Conservation (phyloP, 768 basidiomycete genomes). For the Kwoniella heveanensis region DNA sequence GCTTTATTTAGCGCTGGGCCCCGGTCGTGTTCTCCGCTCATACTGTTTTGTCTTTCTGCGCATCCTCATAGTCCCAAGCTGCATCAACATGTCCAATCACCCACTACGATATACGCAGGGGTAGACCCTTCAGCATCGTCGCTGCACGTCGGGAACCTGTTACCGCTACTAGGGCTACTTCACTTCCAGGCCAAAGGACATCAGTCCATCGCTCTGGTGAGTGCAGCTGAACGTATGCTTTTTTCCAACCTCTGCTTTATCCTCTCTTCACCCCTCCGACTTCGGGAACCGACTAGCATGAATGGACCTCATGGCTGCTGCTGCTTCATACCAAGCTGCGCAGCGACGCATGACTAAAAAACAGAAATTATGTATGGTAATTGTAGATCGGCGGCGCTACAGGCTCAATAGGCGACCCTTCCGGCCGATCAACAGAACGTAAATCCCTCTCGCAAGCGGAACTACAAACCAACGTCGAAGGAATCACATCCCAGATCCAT, state of each 20-base stretch:
- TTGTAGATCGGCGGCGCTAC: constrained; percentile 90
- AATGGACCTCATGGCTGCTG: no score
- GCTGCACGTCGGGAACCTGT: constrained; percentile 89
- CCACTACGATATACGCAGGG: constrained; percentile 72
- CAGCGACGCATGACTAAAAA: no score
- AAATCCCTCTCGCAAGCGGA: constrained; percentile 65
- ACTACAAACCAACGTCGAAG: constrained; percentile 67
- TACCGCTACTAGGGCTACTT: constrained; percentile 80
- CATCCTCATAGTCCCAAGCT: constrained; percentile 39
- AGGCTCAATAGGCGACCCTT: constrained; percentile 94
- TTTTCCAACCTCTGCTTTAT: not conserved
- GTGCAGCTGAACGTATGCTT: constrained; percentile 53
- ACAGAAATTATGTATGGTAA: no score
- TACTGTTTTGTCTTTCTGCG: not conserved
- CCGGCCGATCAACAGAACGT: constrained; percentile 81
- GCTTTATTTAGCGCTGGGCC: no score
- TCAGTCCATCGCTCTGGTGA: constrained; percentile 75
- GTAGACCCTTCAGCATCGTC: constrained; percentile 89
- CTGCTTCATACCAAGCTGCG: no score
- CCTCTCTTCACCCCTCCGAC: no score
- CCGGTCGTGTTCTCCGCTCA: no score
- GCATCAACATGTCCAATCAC: constrained; percentile 37
- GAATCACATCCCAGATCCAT: constrained; percentile 68
- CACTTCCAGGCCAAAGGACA: constrained; percentile 90
- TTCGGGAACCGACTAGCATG: no score